A percentile compares a stretch with the other conserved stretches of the same genome.
phyloP scores from a whole-genome alignment of 2,329 filamentous ascomycete species.

The Pseudogymnoascus sp. region DNA sequence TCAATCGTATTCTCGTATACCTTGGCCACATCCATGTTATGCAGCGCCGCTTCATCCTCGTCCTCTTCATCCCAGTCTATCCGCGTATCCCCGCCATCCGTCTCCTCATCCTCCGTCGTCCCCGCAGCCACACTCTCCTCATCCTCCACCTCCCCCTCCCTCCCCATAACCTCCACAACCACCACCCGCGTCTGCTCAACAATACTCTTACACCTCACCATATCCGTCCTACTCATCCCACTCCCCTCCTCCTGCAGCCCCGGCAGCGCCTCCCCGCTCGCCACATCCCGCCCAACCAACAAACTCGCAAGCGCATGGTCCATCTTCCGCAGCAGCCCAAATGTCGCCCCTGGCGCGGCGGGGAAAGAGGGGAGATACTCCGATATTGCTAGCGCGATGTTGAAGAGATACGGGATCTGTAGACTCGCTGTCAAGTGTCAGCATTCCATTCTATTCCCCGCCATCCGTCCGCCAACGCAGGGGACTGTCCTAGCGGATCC shows the following conservation, averaged over 20 bases:
- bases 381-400: constrained; percentile 63
- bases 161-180: constrained; percentile 60
- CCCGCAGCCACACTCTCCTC: constrained; percentile 23
- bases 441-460: neutral
- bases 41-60: constrained; percentile 44
- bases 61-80: constrained; percentile 33
- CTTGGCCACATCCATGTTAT: constrained; percentile 63
- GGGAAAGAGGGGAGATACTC: constrained; percentile 67
- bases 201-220: constrained; percentile 76
- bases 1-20: constrained; percentile 77
- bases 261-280: constrained; percentile 56
- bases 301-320: constrained; percentile 78
- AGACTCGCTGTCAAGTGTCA: constrained; percentile 50
- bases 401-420: constrained; percentile 77
- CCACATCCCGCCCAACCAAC: constrained; percentile 57
- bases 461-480: neutral
- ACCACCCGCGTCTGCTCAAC: constrained; percentile 67
- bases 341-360: constrained; percentile 58
- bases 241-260: constrained; percentile 57
- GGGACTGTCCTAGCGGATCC: neutral
- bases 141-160: constrained; percentile 39
- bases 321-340: constrained; percentile 65
- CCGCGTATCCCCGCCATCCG: constrained; percentile 28
- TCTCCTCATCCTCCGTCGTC: constrained; percentile 21
- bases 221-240: constrained; percentile 71